Base-by-base conservation (phyloP, 1,284 basidiomycete genomes). In the Tremellales sp. region DNA sequence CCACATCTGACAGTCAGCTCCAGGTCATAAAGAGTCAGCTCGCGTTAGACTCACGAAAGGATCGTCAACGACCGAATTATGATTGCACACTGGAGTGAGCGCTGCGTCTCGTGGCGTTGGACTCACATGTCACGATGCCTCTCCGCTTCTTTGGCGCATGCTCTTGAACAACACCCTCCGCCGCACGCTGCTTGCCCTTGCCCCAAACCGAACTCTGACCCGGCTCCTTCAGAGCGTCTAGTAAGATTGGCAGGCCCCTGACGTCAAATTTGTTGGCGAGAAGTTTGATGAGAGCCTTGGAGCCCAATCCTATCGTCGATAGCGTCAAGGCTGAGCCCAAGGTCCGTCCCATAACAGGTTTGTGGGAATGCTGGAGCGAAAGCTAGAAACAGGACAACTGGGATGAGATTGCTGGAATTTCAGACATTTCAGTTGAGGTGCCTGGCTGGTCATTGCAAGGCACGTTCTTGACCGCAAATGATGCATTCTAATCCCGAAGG, bases 1-100 rank as follows among this genome's bases (percentile, higher is more conserved):
- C 90, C 89, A 94, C n/a, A 79, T 78, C 49, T 90, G 8, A 65
- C 13, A 84, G 85, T 85, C 44, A 86, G 75, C 85, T 88, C 61
- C 33, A 17, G 4, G 15, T 31, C 15, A 33, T 40, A 39, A 25
- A 48, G 27, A 43, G 37, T 46, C 21, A 43, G 23, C n/a, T n/a
- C n/a, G n/a, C n/a, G n/a, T n/a, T n/a, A 48, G 11, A 31, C 3
- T 21, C 35, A 72, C 73, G 48, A 70, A 58, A 0, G 74, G 74
- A 52, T 75, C 73, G 47, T 74, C 74, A 10, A 68, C 61, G 3
- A 89, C 89, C 40, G 90, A 93, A 49, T 92, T 84, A 68, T 96
- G 91, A 70, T 96, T 96, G 45, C 84, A 83, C 42, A 93, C 89
- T 93, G 62, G 22, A 41, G 51, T 13, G 7, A 43, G 15, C 40